These are phyloP conservation scores for Volvox reticuliferus DNA, from an alignment of 139 green algal genomes.

Conservation along the genomic window DNA sequence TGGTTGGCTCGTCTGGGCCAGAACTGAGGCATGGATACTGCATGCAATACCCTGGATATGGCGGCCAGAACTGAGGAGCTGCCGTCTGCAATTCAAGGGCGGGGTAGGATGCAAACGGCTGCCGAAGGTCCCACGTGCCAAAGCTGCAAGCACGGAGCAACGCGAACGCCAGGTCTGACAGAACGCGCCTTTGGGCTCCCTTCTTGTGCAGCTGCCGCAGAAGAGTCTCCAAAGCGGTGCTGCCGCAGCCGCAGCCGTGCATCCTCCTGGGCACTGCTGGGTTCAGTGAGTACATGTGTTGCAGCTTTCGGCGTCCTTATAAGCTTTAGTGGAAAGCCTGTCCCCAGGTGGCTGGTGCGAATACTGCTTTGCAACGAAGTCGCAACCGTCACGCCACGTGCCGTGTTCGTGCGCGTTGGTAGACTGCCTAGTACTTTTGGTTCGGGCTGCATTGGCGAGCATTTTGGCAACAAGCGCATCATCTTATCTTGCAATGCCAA, in stretches of 20 bases:
- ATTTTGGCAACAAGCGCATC: constrained; percentile 22
- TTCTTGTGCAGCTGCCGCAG: background rate
- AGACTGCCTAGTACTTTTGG: background rate
- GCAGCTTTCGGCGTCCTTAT: constrained; percentile 2
- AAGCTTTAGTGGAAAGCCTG: constrained; percentile 9
- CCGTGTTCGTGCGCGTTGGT: too few species aligned
- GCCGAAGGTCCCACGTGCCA: too few species aligned
- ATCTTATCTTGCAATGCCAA: constrained; percentile 28
- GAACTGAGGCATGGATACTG: too few species aligned
- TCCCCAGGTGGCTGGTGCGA: background rate
- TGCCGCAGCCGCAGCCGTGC: constrained; percentile 23
- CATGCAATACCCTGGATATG: too few species aligned
- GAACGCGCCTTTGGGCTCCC: background rate
- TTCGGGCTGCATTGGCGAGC: background rate
- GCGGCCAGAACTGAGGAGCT: too few species aligned
- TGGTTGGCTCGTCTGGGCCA: too few species aligned
- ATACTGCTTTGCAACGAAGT: too few species aligned
- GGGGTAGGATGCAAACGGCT: too few species aligned
- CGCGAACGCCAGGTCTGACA: too few species aligned
- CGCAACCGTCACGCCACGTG: too few species aligned
- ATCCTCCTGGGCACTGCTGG: background rate
- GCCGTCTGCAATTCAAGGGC: too few species aligned
- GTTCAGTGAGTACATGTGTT: background rate
- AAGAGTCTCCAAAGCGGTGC: constrained; percentile 10
- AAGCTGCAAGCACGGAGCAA: too few species aligned